A percentile compares a stretch with the other conserved stretches of the same genome.
Evolutionary conservation across 345 rosid genomes (phyloP).

Genomic region (Eucalyptus decipiens): DNA sequence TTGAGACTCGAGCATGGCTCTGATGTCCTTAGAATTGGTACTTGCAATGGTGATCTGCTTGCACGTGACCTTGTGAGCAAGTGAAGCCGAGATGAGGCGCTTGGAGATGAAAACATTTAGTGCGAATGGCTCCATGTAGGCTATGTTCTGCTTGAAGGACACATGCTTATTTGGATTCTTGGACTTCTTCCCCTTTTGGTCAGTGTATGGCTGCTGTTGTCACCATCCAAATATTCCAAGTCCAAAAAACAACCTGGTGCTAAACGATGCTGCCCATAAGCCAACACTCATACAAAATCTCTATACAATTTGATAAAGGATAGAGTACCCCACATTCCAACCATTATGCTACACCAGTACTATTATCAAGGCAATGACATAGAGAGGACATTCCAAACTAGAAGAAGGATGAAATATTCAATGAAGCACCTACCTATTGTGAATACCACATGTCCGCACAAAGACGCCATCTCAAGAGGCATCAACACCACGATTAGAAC

Average conservation of each 20-base stretch:
- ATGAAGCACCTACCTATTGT: background rate
- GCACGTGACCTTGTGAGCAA: background rate
- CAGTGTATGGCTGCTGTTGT: background rate
- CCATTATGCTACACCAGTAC: too few relatives aligned
- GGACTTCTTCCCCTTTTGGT: background rate
- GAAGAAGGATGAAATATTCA: too few relatives aligned
- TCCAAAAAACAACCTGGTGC: background rate
- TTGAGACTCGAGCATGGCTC: rapidly evolving
- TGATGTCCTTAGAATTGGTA: background rate
- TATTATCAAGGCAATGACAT: too few relatives aligned
- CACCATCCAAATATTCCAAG: background rate
- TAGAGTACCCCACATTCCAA: background rate
- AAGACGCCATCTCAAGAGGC: background rate
- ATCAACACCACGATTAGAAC: background rate
- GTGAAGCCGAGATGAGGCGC: rapidly evolving
- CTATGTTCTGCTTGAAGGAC: too few relatives aligned
- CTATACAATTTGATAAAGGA: background rate
- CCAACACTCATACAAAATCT: background rate
- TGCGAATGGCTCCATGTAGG: too few relatives aligned
- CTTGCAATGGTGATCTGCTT: rapidly evolving
- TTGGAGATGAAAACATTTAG: too few relatives aligned
- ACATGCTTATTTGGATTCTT: too few relatives aligned
- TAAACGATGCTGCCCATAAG: background rate
- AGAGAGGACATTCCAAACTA: too few relatives aligned
- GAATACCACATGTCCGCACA: background rate